phyloP scores from a whole-genome alignment of 139 green algal genomes.

The Closterium sp. region DNA sequence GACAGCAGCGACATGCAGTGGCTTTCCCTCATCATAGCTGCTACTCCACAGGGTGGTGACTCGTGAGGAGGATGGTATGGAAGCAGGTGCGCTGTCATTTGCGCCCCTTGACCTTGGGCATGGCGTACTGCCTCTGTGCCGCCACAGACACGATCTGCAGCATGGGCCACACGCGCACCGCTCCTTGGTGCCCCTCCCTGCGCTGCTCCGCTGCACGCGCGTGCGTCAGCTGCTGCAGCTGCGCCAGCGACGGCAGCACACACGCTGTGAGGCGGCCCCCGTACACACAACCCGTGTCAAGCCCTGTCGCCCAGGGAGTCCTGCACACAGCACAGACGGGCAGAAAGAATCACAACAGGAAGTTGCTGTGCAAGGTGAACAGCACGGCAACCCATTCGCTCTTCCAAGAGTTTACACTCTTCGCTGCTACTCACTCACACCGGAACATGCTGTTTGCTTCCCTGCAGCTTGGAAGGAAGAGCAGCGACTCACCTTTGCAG shows the following conservation, averaged over 20 bases:
- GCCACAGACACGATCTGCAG: background rate
- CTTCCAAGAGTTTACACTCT: too few relatives aligned
- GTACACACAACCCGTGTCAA: constrained; percentile 80
- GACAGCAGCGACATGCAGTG: too few relatives aligned
- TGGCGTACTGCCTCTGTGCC: background rate
- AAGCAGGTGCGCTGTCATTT: background rate
- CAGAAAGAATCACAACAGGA: too few relatives aligned
- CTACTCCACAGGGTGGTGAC: too few relatives aligned
- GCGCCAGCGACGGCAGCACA: constrained; percentile 60
- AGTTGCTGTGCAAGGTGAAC: too few relatives aligned
- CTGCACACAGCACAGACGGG: background rate
- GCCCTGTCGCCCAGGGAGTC: constrained; percentile 59
- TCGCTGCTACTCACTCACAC: background rate
- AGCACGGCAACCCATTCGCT: too few relatives aligned
- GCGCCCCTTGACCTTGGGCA: background rate
- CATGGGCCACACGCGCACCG: background rate
- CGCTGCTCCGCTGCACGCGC: background rate
- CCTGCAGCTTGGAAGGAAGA: background rate
- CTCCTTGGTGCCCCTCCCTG: background rate
- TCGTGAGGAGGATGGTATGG: background rate
- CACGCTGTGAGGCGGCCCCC: constrained; percentile 67
- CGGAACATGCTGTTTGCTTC: background rate
- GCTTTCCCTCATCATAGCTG: too few relatives aligned
- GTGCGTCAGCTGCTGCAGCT: constrained; percentile 13
- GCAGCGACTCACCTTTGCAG: background rate